Evolutionary conservation across 2,329 filamentous ascomycete genomes (phyloP).

Genomic region (Calonectria crousiana): DNA sequence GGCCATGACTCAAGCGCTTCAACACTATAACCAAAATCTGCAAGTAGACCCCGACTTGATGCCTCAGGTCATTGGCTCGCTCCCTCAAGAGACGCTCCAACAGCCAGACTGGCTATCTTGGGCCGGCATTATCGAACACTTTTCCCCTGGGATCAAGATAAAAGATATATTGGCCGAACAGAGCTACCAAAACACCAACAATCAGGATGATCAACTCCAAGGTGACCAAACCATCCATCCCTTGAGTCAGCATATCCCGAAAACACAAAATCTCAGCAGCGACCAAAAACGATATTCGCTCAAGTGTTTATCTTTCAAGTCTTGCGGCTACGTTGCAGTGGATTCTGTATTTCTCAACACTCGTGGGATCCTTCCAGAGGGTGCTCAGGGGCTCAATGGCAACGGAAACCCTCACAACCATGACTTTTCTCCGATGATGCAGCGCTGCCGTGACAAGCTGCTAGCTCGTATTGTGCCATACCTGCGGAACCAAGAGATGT

Average conservation of each 20-base stretch:
- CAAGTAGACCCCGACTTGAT: slow-evolving; percentile 8
- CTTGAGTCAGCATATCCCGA: slow-evolving; percentile 39
- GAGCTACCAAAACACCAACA: slow-evolving; percentile 14
- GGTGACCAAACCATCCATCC: slow-evolving; percentile 20
- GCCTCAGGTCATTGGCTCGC: slow-evolving; percentile 12
- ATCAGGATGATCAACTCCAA: neutral
- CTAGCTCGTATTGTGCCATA: slow-evolving; percentile 50
- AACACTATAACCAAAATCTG: slow-evolving; percentile 1
- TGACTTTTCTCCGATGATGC: slow-evolving; percentile 48
- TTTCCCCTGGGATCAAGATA: slow-evolving; percentile 53
- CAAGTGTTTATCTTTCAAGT: slow-evolving; percentile 64
- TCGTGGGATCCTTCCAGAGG: slow-evolving; percentile 47
- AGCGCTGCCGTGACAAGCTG: slow-evolving; percentile 51
- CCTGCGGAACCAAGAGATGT: slow-evolving; percentile 45
- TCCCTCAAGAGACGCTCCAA: slow-evolving; percentile 31
- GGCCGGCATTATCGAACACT: slow-evolving; percentile 57
- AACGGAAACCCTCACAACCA: slow-evolving; percentile 40
- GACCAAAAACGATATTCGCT: slow-evolving; percentile 49
- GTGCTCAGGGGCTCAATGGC: slow-evolving; percentile 36
- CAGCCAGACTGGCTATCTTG: slow-evolving; percentile 53
- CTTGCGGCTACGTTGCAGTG: slow-evolving; percentile 71
- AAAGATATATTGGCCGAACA: slow-evolving; percentile 31
- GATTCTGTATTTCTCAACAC: slow-evolving; percentile 51
- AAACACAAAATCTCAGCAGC: slow-evolving; percentile 29
- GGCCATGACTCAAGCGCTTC: slow-evolving; percentile 11